These are phyloP conservation scores for Neofusicoccum cordaticola DNA, from an alignment of 2,329 filamentous ascomycete genomes.

Conservation along the genomic window DNA sequence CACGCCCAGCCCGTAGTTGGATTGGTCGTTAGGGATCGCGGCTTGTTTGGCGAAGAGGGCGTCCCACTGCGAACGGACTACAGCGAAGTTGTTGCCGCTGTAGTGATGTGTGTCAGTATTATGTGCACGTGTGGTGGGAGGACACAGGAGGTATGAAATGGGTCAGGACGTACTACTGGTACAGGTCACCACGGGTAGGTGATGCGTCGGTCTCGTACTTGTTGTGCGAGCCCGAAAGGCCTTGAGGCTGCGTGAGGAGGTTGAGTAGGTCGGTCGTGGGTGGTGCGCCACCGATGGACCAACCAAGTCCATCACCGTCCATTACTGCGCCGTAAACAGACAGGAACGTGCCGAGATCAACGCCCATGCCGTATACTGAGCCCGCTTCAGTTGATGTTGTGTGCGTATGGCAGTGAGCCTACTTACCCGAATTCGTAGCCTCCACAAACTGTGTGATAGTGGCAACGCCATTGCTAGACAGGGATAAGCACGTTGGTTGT, in stretches of 20 bases:
- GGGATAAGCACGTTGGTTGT: background rate
- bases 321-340: conserved; percentile 4
- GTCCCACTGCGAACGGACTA: background rate
- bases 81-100: background rate
- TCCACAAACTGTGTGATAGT: conserved; percentile 1
- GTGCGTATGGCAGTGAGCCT: too few relatives aligned
- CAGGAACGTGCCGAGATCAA: background rate
- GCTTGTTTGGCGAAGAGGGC: conserved; percentile 6
- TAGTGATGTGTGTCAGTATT: background rate
- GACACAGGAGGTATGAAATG: too few relatives aligned
- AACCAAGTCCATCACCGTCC: background rate
- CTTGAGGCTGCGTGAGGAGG: conserved; percentile 5
- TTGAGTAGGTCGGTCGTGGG: background rate
- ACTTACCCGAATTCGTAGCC: background rate
- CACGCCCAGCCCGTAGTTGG: conserved; percentile 1
- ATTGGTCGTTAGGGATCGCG: background rate
- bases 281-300: conserved; percentile 7
- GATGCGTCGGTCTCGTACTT: background rate
- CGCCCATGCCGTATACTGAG: background rate
- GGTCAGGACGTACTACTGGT: background rate
- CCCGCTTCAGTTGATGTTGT: background rate
- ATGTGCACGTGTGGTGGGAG: background rate
- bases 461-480: background rate
- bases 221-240: background rate
- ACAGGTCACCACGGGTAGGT: conserved; percentile 1